Base-by-base conservation (phyloP, 148 eudicot genomes). In the Fallopia convolvulus region DNA sequence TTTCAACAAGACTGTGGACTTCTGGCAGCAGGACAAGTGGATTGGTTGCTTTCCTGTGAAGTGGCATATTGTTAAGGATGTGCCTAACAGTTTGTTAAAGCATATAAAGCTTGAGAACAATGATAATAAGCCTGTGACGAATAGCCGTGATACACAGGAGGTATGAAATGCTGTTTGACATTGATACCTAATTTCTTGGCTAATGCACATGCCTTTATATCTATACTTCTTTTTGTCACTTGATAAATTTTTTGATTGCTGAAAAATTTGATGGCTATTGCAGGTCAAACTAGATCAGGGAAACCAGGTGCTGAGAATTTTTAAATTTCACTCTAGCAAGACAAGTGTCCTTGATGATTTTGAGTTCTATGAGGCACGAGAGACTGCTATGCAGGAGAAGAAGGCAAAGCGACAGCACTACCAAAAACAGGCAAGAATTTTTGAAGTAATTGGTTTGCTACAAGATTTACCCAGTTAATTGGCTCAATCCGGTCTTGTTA, bases 201-300 rank as follows among this genome's bases (percentile, higher is more conserved):
- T 13, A 7, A 12, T 11, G 50, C 10, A 6, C 8, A 48, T 48
- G 50, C 50, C 3, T 48, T 48, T 20, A 4, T 55, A 55, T 18
- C 1, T 23, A n/a, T 23, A n/a, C 13, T 40, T 32, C 13, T 40
- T 32, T 72, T 60, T 44, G 10, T 21, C 44, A 47, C 56, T 13
- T 48, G 50, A 13, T 55, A 6, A 44, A 2, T 36, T 18, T 52
- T 17, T 30, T 11, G 23, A 41, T 6, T 49, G 0, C 36, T 75
- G 56, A 55, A 76, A 13, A 32, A 1, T 65, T 74, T 11, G 47
- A 70, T 63, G 15, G 20, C 75, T 50, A 2, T 21, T 81, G 76
- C 87, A 88, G 91, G 91, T 88, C 46, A 81, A 85, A 76, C 83
- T 86, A 52, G 89, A 88, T 75, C 91, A 86, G 63, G 91, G 83